Conservation (phyloP, 1,284 basidiomycete genomes). For the Volvariella volvacea region DNA sequence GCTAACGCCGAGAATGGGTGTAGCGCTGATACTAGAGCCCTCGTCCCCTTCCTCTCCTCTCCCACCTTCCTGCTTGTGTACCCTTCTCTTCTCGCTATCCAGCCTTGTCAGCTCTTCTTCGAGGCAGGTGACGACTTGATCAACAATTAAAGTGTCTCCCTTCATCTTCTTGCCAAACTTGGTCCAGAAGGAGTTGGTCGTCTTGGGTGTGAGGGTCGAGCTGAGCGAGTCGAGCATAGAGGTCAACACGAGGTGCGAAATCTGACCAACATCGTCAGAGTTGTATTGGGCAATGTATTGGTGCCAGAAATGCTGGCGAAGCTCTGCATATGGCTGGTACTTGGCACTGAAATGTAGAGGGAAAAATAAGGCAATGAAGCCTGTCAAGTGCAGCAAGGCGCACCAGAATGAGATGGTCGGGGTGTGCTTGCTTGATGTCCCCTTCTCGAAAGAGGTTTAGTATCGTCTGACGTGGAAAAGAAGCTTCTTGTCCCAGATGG, state of each 20-base stretch:
- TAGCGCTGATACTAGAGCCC: slow-evolving; percentile 36
- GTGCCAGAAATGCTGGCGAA: too few relatives aligned
- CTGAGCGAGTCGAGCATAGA: slow-evolving; percentile 98
- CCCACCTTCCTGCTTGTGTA: too few relatives aligned
- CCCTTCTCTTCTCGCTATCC: slow-evolving; percentile 62
- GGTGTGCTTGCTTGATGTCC: slow-evolving; percentile 54
- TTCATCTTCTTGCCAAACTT: slow-evolving; percentile 63
- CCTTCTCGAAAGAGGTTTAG: slow-evolving; percentile 67
- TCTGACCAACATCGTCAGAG: slow-evolving; percentile 71
- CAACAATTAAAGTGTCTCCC: slow-evolving; percentile 70
- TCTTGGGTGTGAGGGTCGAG: too few relatives aligned
- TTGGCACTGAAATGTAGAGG: slow-evolving; percentile 63
- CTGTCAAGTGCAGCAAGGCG: slow-evolving; percentile 17
- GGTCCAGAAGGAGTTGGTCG: too few relatives aligned
- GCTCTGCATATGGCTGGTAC: slow-evolving; percentile 91
- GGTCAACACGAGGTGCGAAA: slow-evolving; percentile 84
- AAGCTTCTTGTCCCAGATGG: slow-evolving; percentile 95
- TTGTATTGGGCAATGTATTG: slow-evolving; percentile 91
- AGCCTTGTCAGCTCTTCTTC: slow-evolving; percentile 77
- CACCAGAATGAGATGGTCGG: slow-evolving; percentile 61
- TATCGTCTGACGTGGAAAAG: slow-evolving; percentile 91
- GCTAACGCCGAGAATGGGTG: slow-evolving; percentile 34
- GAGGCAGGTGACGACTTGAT: slow-evolving; percentile 74
- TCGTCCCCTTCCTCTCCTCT: slow-evolving; percentile 35
- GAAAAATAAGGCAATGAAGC: slow-evolving; percentile 7